phyloP scores from a whole-genome alignment of 495 filamentous ascomycete genomes.

The Cercophora sp. region DNA sequence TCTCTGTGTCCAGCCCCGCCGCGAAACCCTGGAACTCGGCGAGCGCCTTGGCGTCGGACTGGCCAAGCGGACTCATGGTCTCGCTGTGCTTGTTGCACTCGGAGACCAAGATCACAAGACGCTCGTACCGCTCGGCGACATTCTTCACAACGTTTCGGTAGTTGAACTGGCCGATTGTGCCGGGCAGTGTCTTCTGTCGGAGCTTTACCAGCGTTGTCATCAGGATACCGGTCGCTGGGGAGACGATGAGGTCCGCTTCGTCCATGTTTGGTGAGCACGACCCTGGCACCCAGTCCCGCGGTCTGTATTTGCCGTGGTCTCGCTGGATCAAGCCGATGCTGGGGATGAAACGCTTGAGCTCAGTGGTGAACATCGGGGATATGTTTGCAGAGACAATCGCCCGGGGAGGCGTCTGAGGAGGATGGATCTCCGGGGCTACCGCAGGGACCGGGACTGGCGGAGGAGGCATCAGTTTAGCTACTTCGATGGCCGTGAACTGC shows the following conservation, averaged over 20 bases:
- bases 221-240: slow-evolving; percentile 65
- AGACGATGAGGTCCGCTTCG: slow-evolving; percentile 76
- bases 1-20: slow-evolving; percentile 33
- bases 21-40: slow-evolving; percentile 53
- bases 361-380: slow-evolving; percentile 41
- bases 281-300: slow-evolving; percentile 26
- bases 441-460: slow-evolving; percentile 20
- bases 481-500: slow-evolving; percentile 21
- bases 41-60: slow-evolving; percentile 50
- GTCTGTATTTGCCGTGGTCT: slow-evolving; percentile 46
- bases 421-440: slow-evolving; percentile 16
- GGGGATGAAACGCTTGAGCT: slow-evolving; percentile 50
- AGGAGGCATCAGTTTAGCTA: no score
- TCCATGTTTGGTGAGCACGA: slow-evolving; percentile 34
- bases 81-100: slow-evolving; percentile 43
- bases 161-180: slow-evolving; percentile 43
- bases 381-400: slow-evolving; percentile 51
- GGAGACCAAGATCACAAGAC: slow-evolving; percentile 65
- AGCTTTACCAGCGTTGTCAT: slow-evolving; percentile 69
- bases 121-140: slow-evolving; percentile 61
- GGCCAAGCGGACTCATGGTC: slow-evolving; percentile 32
- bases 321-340: slow-evolving; percentile 55
- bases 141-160: slow-evolving; percentile 55
- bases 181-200: slow-evolving; percentile 68
- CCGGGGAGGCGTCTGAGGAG: slow-evolving; percentile 23